Evolutionary conservation across 768 basidiomycete species (phyloP), one percentile per base, ranked within the genome.

Genomic region (Leccinum subgranulosum): DNA sequence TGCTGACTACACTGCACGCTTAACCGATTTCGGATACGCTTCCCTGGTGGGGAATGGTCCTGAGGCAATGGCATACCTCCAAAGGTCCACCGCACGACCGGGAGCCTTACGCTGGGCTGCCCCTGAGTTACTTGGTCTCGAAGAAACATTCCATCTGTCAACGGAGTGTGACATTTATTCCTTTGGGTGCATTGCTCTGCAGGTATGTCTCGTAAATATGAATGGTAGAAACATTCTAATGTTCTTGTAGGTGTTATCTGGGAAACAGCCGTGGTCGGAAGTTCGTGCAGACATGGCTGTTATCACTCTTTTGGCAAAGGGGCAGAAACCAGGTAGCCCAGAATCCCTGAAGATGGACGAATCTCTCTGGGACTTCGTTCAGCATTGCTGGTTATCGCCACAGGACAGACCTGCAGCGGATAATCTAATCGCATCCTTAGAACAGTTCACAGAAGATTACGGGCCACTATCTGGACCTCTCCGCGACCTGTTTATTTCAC

Each of bases 261-360:
- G 41, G 19, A 43, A 43, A n/a, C 41, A n/a, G 19, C 41, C 41
- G 10, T 43, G 41, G 41, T 9, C 41, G 19, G 41, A 43, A 19
- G 3, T 43, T 19, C 0, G 4, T 4, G 1, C 6, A 4, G 43
- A 43, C 2, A 0, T 21, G 0, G n/a, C 17, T 6, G 12, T 21
- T 7, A 21, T 43, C 21, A 0, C 1, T 43, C 43, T n/a, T 1
- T 43, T 43, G 19, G 10, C 4, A 6, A 19, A 4, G 0, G 19
- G 43, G 9, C 19, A 11, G n/a, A 43, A 8, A 10, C 43, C 43
- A 4, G 9, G 12, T 17, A 19, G 43, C 21, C 43, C 43, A 3
- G 19, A 43, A 11, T 43, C 43, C 43, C 43, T 3, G 4, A 12
- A 1, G 19, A 43, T 3, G 9, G 19, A 43, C 1, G 43, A 43